Percentiles rank a stretch among this genome's conserved stretches.
phyloP scores from a whole-genome alignment of 2,329 filamentous ascomycete genomes.

The Tothia fuscella region DNA sequence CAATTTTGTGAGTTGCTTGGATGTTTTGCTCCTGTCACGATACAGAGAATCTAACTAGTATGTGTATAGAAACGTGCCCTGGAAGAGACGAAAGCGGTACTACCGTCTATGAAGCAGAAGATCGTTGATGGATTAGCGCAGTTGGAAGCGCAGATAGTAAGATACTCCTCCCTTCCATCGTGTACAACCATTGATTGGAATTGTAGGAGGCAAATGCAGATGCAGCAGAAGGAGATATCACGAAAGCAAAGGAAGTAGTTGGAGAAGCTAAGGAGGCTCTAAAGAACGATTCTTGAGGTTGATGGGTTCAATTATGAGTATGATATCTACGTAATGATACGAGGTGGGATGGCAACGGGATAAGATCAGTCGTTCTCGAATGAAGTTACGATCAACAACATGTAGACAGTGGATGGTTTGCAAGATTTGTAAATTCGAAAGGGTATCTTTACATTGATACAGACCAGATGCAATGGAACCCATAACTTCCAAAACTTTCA shows the following conservation, averaged over 20 bases:
- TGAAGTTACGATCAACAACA: too few species aligned
- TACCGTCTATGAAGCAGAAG: constrained; percentile 58
- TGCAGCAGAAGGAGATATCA: constrained; percentile 30
- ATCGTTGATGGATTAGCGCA: constrained; percentile 60
- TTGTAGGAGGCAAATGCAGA: constrained; percentile 26
- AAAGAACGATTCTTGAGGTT: not conserved
- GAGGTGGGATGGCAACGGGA: too few species aligned
- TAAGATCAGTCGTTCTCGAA: too few species aligned
- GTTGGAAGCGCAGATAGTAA: constrained; percentile 66
- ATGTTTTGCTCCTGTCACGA: not conserved
- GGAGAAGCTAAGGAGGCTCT: constrained; percentile 29
- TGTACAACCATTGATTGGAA: constrained; percentile 27
- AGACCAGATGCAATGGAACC: too few species aligned
- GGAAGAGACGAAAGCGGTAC: constrained; percentile 78
- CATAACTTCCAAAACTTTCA: too few species aligned
- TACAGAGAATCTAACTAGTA: not conserved
- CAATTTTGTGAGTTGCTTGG: too few species aligned
- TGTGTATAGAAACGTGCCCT: constrained; percentile 56
- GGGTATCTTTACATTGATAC: too few species aligned
- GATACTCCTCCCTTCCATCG: too few species aligned
- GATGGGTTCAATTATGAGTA: too few species aligned
- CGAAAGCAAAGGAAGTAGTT: constrained; percentile 32
- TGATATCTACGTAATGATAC: too few species aligned
- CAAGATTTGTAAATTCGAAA: too few species aligned
- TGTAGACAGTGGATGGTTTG: too few species aligned